Evolutionary conservation across 129 eudicot genomes (phyloP).

Genomic region (Lonicera japonica): DNA sequence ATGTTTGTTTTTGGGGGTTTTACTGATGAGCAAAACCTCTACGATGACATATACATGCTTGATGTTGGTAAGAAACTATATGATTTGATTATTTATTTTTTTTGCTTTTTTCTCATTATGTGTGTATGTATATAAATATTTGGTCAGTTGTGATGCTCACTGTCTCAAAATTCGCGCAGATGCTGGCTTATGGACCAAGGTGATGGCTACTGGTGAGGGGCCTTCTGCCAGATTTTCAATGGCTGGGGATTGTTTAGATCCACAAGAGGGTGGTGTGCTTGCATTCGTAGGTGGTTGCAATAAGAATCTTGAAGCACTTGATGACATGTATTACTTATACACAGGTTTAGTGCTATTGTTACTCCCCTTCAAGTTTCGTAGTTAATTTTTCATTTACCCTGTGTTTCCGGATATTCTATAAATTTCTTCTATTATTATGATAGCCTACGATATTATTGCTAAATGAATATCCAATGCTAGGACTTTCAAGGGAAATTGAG

Average conservation of each 20-base stretch:
- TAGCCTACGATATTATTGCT: slow-evolving; percentile 1
- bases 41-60: slow-evolving; percentile 78
- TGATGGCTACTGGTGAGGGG: slow-evolving; percentile 59
- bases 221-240: slow-evolving; percentile 97
- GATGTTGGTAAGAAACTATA: slow-evolving; percentile 59
- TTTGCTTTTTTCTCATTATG: neutral
- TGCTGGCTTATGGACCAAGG: slow-evolving; percentile 68
- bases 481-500: slow-evolving; percentile 47
- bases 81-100: neutral
- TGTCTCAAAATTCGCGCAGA: slow-evolving; percentile 35
- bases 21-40: slow-evolving; percentile 81
- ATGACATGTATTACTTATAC: slow-evolving; percentile 78
- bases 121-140: neutral
- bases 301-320: slow-evolving; percentile 86
- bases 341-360: slow-evolving; percentile 46
- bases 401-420: neutral
- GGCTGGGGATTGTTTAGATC: slow-evolving; percentile 93
- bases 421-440: neutral
- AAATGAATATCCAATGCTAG: slow-evolving; percentile 36
- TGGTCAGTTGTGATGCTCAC: neutral
- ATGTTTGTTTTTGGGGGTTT: slow-evolving; percentile 97
- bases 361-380: neutral
- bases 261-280: slow-evolving; percentile 67
- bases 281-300: slow-evolving; percentile 90
- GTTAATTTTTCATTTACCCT: neutral